A percentile compares a stretch with the other conserved stretches of the same genome.
phyloP scores from a whole-genome alignment of 2,329 filamentous ascomycete species.

The Reticulascus tulasneorum region DNA sequence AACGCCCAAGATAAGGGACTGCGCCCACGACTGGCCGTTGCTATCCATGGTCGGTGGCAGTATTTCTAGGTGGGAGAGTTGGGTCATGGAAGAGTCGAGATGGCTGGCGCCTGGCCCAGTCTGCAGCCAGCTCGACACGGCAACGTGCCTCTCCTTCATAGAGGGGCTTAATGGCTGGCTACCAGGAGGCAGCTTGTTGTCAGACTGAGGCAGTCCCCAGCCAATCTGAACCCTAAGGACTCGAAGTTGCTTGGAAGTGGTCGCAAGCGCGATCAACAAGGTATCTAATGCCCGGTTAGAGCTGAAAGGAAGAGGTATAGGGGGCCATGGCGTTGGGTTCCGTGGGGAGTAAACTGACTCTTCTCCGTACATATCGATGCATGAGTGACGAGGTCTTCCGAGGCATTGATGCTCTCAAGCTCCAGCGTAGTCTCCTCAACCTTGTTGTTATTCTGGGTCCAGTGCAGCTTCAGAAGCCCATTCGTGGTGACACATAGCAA shows the following conservation, averaged over 20 bases:
- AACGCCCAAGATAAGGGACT: conserved; percentile 66
- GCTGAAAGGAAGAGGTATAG: background rate
- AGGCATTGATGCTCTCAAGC: conserved; percentile 67
- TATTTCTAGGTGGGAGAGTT: conserved; percentile 72
- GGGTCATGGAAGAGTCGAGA: conserved; percentile 49
- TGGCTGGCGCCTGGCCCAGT: conserved; percentile 37
- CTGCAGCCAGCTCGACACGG: conserved; percentile 54
- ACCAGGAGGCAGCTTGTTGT: conserved; percentile 47
- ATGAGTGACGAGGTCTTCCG: conserved; percentile 75
- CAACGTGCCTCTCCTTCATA: conserved; percentile 52
- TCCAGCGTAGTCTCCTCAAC: conserved; percentile 72
- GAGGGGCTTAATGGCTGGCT: conserved; percentile 46
- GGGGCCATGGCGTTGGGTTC: background rate
- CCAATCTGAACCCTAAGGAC: conserved; percentile 69
- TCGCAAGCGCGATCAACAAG: conserved; percentile 50
- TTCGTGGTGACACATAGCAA: conserved; percentile 73
- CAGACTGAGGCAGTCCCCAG: conserved; percentile 63
- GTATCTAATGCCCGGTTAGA: conserved; percentile 5
- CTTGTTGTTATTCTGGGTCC: conserved; percentile 67
- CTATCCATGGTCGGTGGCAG: conserved; percentile 63
- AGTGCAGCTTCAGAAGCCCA: conserved; percentile 72
- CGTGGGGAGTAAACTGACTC: conserved; percentile 50
- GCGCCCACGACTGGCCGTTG: conserved; percentile 48
- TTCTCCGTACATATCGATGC: conserved; percentile 72
- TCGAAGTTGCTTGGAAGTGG: conserved; percentile 67